phyloP scores from a whole-genome alignment of 1,284 basidiomycete genomes.

The Heterobasidion occidentale region DNA sequence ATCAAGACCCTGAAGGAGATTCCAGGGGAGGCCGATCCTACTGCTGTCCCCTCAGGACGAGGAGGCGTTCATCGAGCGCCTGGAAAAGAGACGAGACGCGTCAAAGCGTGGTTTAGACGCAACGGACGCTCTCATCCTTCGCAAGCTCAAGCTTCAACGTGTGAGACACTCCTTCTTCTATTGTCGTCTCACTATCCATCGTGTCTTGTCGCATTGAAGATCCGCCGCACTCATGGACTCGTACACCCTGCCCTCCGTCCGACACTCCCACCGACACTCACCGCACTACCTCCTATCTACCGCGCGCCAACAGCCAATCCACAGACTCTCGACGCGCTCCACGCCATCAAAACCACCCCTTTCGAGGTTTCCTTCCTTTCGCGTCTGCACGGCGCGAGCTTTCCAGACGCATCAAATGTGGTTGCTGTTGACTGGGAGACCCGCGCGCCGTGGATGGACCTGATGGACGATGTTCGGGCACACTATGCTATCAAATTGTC shows the following conservation, averaged over 20 bases:
- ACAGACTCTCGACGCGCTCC: conserved; percentile 44
- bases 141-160: conserved; percentile 39
- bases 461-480: conserved; percentile 61
- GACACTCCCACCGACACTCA: conserved; percentile 5
- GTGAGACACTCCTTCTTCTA: conserved; percentile 22
- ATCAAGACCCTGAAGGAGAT: background rate
- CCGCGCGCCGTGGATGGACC: conserved; percentile 58
- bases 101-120: conserved; percentile 6
- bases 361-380: conserved; percentile 58
- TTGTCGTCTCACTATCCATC: background rate
- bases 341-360: conserved; percentile 48
- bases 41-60: conserved; percentile 9
- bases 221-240: conserved; percentile 6
- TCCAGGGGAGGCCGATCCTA: conserved; percentile 10
- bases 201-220: background rate
- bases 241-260: conserved; percentile 9
- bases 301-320: conserved; percentile 21
- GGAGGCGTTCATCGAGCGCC: background rate
- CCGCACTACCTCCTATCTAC: conserved; percentile 12
- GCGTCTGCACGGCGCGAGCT: conserved; percentile 37
- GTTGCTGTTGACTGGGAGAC: conserved; percentile 67
- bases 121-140: conserved; percentile 28
- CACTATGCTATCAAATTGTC: conserved; percentile 57
- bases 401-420: conserved; percentile 4
- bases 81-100: conserved; percentile 4